Evolutionary conservation across 306 rosid species (phyloP), one percentile per base, ranked within the genome.

Genomic region (Fragaria vesca): DNA sequence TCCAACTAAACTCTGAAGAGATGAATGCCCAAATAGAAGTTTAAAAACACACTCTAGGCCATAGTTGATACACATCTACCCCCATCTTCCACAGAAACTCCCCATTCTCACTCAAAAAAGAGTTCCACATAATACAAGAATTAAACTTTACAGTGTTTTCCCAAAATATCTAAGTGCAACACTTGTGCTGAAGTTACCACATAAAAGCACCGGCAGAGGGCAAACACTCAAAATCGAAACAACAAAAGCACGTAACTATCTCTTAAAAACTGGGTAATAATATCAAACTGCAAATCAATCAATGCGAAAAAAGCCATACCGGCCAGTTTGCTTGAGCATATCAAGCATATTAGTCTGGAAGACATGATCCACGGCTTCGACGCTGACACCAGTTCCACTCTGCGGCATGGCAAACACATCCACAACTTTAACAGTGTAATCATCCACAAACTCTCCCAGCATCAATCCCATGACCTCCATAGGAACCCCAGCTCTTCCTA

Each of bases 381-480:
- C 98, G 43, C 98, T 93, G 60, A 93, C 98, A 55, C 94, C 97
- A 0, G 98, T 91, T n/a, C 93, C 98, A 36, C 98, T 93, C 81
- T 91, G 98, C 1, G 98, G 98, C 98, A 93, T 93, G 0, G 95
- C 96, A 78, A 91, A 88, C n/a, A 90, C 97, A 78, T 91, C 98
- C 1, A 91, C 97, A 51, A 92, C 98, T 1, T 96, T 94, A 3
- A 94, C 98, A 1, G 96, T 94, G 78, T 94, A 94, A 72, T 90
- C 97, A 50, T 94, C 98, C 32, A 94, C 96, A 74, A 94, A 94
- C 75, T 94, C 97, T 66, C 98, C 98, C 62, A 94, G 78, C 98
- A 94, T 92, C 93, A 94, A 82, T 10, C 98, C 98, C 98, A 94
- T 94, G 40, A 94, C 97, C 55, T 94, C 98, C 98, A 94, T 94